Percentiles rank a stretch among this genome's conserved stretches.
Evolutionary conservation across 805 yeast species (phyloP).

Genomic region (Starmerella geochares): DNA sequence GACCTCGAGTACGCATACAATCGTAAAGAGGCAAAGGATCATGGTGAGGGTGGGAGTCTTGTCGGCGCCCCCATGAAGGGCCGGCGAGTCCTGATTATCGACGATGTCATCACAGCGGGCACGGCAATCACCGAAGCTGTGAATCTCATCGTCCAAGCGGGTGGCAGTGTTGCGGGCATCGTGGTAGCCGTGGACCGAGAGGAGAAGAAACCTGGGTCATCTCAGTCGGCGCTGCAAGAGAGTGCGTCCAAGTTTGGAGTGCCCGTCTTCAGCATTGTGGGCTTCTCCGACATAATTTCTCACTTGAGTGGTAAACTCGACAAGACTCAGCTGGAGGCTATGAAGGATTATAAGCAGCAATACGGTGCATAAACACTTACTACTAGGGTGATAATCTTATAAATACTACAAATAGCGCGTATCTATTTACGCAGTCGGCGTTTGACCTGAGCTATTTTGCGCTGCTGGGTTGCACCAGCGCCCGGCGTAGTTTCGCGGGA

Average conservation of each 20-base stretch:
- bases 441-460: conserved; percentile 21
- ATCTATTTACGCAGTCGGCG: conserved; percentile 11
- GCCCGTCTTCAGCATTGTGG: conserved; percentile 76
- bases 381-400: too few species aligned
- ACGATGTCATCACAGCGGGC: conserved; percentile 97
- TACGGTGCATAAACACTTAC: conserved; percentile 26
- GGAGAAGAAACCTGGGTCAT: conserved; percentile 62
- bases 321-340: conserved; percentile 25
- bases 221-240: conserved; percentile 69
- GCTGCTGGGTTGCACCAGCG: conserved; percentile 3
- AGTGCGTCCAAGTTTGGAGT: conserved; percentile 62
- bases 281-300: conserved; percentile 60
- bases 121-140: conserved; percentile 95
- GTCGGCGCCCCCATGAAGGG: conserved; percentile 72
- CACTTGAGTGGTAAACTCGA: conserved; percentile 37
- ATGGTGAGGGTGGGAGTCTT: conserved; percentile 94
- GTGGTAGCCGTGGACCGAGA: conserved; percentile 92
- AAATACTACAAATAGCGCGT: neutral
- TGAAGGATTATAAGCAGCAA: conserved; percentile 28
- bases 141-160: conserved; percentile 55
- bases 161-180: conserved; percentile 70
- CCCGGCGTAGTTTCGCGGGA: conserved; percentile 21
- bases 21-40: conserved; percentile 81
- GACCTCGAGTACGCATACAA: conserved; percentile 82
- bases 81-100: conserved; percentile 73